phyloP scores from a whole-genome alignment of 805 yeast species.

The Candida pseudoglaebosa region DNA sequence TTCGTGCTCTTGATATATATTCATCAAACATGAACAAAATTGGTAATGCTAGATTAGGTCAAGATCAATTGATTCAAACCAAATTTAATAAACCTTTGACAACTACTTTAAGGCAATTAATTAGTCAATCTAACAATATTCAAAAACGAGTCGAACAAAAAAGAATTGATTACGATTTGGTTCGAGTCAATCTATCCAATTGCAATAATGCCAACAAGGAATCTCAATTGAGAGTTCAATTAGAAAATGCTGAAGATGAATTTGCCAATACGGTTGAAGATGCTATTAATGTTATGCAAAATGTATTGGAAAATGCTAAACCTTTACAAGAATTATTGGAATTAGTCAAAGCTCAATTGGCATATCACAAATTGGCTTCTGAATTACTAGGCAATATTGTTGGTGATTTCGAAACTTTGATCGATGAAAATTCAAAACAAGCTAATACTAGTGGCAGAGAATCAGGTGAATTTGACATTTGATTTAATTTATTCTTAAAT shows the following conservation, averaged over 20 bases:
- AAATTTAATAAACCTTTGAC: slow-evolving; percentile 67
- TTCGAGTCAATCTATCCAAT: slow-evolving; percentile 46
- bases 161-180: slow-evolving; percentile 74
- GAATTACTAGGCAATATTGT: slow-evolving; percentile 63
- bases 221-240: slow-evolving; percentile 67
- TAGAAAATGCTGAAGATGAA: slow-evolving; percentile 84
- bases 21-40: slow-evolving; percentile 69
- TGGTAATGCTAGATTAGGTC: slow-evolving; percentile 79
- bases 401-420: slow-evolving; percentile 58
- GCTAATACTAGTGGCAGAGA: slow-evolving; percentile 20
- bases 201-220: slow-evolving; percentile 49
- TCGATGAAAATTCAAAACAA: slow-evolving; percentile 38
- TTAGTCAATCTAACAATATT: slow-evolving; percentile 61
- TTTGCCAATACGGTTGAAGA: slow-evolving; percentile 88
- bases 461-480: slow-evolving; percentile 31
- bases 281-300: slow-evolving; percentile 78
- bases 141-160: slow-evolving; percentile 75
- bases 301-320: slow-evolving; percentile 66
- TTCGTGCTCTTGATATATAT: slow-evolving; percentile 61
- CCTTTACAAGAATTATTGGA: slow-evolving; percentile 66
- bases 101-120: slow-evolving; percentile 56
- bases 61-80: slow-evolving; percentile 67
- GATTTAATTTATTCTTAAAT: slow-evolving; percentile 6
- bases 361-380: slow-evolving; percentile 71
- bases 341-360: slow-evolving; percentile 73